These are phyloP conservation scores for Metschnikowia chrysomelidarum DNA, from an alignment of 805 yeast genomes.

Conservation along the genomic window DNA sequence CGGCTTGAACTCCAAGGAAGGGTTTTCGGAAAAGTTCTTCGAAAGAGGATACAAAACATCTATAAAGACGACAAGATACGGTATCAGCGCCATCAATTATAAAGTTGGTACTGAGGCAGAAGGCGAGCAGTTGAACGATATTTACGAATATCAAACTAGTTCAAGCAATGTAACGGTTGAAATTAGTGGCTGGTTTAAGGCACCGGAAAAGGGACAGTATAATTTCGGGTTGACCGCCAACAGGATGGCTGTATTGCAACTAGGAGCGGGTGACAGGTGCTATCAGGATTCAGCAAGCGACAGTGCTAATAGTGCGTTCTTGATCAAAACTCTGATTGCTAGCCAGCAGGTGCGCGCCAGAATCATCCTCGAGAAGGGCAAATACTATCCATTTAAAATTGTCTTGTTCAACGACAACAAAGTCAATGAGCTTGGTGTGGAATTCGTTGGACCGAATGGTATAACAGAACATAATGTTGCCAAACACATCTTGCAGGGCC, in stretches of 20 bases:
- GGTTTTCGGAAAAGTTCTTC: too few species aligned
- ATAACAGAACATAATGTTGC: too few species aligned
- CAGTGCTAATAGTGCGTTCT: constrained; percentile 10
- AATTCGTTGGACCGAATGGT: too few species aligned
- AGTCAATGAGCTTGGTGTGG: too few species aligned
- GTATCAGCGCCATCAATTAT: too few species aligned
- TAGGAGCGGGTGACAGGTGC: constrained; percentile 13
- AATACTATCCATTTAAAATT: constrained; percentile 14
- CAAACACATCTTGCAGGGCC: too few species aligned
- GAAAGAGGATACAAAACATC: too few species aligned
- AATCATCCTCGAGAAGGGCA: constrained; percentile 5
- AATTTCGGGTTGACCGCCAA: constrained; percentile 12
- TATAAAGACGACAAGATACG: too few species aligned
- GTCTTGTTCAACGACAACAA: constrained; percentile 16
- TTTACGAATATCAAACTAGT: constrained; percentile 6
- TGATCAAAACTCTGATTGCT: constrained; percentile 8
- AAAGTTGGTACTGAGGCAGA: too few species aligned
- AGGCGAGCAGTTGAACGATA: too few species aligned
- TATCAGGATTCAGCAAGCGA: too few species aligned
- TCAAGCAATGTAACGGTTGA: constrained; percentile 8
- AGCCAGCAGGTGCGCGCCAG: constrained; percentile 7
- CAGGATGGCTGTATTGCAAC: constrained; percentile 14
- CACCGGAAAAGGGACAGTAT: constrained; percentile 10
- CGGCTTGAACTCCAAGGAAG: too few species aligned
- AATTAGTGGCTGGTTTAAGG: constrained; percentile 12